phyloP scores from a whole-genome alignment of 768 basidiomycete species.

The Podaxis rugospora region DNA sequence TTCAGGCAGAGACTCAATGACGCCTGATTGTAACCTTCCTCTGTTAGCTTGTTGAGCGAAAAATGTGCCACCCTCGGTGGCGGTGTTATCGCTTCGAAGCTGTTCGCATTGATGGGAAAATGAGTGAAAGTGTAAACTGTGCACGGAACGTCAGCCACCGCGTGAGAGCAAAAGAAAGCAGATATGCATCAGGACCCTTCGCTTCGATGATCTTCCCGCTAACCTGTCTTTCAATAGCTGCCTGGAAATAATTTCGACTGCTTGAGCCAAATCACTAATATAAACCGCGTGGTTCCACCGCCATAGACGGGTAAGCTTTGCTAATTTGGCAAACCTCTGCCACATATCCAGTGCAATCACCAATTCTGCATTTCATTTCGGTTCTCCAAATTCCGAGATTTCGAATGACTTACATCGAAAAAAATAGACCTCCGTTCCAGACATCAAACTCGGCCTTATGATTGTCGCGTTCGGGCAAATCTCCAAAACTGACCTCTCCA shows the following conservation, averaged over 20 bases:
- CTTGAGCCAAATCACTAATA: conserved; percentile 60
- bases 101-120: conserved; percentile 51
- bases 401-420: conserved; percentile 49
- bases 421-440: conserved; percentile 75
- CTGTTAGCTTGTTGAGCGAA: conserved; percentile 35
- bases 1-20: conserved; percentile 46
- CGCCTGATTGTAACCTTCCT: conserved; percentile 26
- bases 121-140: conserved; percentile 56
- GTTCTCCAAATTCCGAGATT: conserved; percentile 18
- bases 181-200: conserved; percentile 24
- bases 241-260: conserved; percentile 55
- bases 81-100: conserved; percentile 55
- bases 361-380: background rate
- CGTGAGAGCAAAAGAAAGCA: background rate
- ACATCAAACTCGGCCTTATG: conserved; percentile 68
- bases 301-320: no score
- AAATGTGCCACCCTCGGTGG: conserved; percentile 26
- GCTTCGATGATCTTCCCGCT: conserved; percentile 48
- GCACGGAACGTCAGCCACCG: background rate
- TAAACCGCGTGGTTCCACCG: conserved; percentile 58
- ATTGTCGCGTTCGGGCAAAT: conserved; percentile 51
- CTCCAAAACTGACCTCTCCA: conserved; percentile 49
- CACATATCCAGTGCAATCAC: background rate
- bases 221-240: conserved; percentile 35
- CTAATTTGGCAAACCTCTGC: conserved; percentile 61